Evolutionary conservation across 2,329 filamentous ascomycete species (phyloP), one percentile per base, ranked within the genome.

Genomic region (Immersiporthe knoxdaviesiana): DNA sequence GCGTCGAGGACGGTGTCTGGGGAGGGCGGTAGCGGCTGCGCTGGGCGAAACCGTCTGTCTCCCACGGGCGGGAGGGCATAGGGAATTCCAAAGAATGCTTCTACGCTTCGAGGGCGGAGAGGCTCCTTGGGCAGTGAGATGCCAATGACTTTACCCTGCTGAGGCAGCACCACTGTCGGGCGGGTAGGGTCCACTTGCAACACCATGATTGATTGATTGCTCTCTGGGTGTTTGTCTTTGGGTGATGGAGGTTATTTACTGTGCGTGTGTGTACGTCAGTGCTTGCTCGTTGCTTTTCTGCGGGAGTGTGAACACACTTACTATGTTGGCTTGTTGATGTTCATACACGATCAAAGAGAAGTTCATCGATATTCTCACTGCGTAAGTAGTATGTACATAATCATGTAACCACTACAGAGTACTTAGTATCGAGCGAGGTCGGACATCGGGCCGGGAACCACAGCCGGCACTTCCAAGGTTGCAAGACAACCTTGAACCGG

Each of bases 31-130:
- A 81, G 70, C 47, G 68, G 74, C 39, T 69, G 75, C 0, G 83
- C 75, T 4, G 76, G 79, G 7, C 77, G 78, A 70, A 86, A 87
- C 18, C 84, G 79, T 27, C 77, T 77, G n/a, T 84, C 78, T 0
- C 82, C 84, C 2, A 76, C 78, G 14, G 84, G 83, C 3, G 83
- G 80, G 2, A 81, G 73, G 0, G 82, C 84, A 70, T 85, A 86
- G 0, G 83, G 84, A 14, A 87, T 80, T 1, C 84, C 83, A 0
- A 83, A 75, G 72, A 87, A 87, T 16, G 76, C 73, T 37, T 82
- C 79, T 24, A 82, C 70, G n/a, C 67, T 37, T 2, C 67, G 61
- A n/a, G 67, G 70, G 18, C 64, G 67, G 2, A 59, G 72, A 0
- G 76, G 71, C 8, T 73, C 67, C 56, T 65, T n/a, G 14, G 64